Evolutionary conservation across 352 stramenopile genomes (phyloP), one percentile per base, ranked within the genome.

Genomic region (Aphanomyces stellatus): DNA sequence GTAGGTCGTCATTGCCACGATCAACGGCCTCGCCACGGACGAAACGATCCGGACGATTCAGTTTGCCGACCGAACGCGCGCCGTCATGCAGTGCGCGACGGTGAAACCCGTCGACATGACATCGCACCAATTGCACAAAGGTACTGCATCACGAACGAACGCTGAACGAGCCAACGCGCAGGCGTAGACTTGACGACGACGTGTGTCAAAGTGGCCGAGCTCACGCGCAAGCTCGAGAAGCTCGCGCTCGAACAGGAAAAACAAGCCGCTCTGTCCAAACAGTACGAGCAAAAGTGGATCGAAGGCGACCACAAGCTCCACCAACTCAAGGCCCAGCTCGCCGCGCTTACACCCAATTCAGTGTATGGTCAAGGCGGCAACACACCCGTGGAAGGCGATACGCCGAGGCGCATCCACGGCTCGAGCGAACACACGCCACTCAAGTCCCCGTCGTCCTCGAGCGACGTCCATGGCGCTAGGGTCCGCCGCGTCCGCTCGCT

Each of bases 21-120:
- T 91, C 3, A 88, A 69, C 4, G 63, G 73, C 4, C 70, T 70
- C 34, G 70, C 73, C 0, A 72, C 69, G 27, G 85, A 93, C 15
- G 82, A 93, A 61, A 91, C 81, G 19, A 79, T 91, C 49, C 80
- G 82, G 19, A 91, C 85, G 7, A 67, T 93, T 5, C 85, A 91
- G 25, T 91, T 93, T 59, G 82, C 85, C 0, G 81, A 91, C 46
- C 76, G 85, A 37, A 78, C 82, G 10, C 73, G 77, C 3, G 87
- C 77, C 1, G 81, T 93, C 31, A 83, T 93, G 77, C 82, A 93
- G 55, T 76, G 71, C 6, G 76, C 87, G 37, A 77, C 76, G 15
- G 76, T 93, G 27, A 93, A 90, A 30, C 69, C 76, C 3, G 48
- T 77, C 28, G 77, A 70, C 30, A 74, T 74, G 0, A 73, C 68